A percentile compares a stretch with the other conserved stretches of the same genome.
phyloP scores from a whole-genome alignment of 495 filamentous ascomycete species.

The Hyaloscypha bicolor region DNA sequence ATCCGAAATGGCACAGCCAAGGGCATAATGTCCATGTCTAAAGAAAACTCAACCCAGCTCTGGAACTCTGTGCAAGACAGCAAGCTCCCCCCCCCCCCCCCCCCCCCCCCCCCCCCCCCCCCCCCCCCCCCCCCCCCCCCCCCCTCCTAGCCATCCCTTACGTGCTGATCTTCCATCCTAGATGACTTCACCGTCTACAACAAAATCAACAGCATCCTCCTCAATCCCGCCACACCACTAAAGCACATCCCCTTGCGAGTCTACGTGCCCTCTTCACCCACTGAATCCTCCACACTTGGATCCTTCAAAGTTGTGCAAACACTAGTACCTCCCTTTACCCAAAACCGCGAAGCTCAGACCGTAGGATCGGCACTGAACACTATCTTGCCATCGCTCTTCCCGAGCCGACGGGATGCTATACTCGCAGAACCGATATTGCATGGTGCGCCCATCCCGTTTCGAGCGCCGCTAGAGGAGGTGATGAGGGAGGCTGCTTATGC shows the following conservation, averaged over 20 bases:
- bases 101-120: constrained; percentile 8
- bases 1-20: constrained; percentile 89
- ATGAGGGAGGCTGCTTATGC: constrained; percentile 80
- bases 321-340: constrained; percentile 51
- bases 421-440: constrained; percentile 90
- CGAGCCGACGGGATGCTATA: constrained; percentile 81
- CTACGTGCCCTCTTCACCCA: constrained; percentile 76
- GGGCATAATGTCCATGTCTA: constrained; percentile 88
- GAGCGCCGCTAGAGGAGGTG: constrained; percentile 81
- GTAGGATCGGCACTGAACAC: constrained; percentile 78
- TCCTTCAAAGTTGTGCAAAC: constrained; percentile 73
- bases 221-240: constrained; percentile 74
- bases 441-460: constrained; percentile 82
- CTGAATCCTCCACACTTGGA: constrained; percentile 40
- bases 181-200: constrained; percentile 75
- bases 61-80: constrained; percentile 85
- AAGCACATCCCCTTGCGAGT: constrained; percentile 83
- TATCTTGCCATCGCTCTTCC: constrained; percentile 83
- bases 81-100: constrained; percentile 42
- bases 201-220: constrained; percentile 74
- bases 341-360: constrained; percentile 67
- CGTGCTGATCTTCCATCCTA: constrained; percentile 35
- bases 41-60: constrained; percentile 81
- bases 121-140: constrained; percentile 1
- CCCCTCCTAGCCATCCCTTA: background rate